Conservation (phyloP, 2,329 filamentous ascomycete species). For the Macrophomina phaseolina region DNA sequence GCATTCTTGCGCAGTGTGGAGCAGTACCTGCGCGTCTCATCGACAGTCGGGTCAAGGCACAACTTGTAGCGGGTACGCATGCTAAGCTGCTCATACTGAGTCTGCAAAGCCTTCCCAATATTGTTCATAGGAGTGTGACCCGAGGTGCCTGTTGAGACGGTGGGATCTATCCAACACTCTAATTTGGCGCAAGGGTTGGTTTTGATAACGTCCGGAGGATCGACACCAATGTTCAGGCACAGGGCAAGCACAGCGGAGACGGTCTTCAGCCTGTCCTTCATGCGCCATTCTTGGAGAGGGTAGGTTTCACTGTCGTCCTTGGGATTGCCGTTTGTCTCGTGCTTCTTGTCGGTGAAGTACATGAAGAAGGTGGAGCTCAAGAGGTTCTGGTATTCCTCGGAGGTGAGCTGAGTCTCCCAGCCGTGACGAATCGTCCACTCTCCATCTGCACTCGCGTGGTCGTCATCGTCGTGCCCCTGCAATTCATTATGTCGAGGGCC, state of each 20-base stretch:
- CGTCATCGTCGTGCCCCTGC: constrained; percentile 43
- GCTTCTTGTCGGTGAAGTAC: constrained; percentile 98
- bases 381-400: constrained; percentile 84
- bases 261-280: constrained; percentile 95
- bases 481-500: constrained; percentile 45
- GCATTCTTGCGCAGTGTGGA: constrained; percentile 87
- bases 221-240: constrained; percentile 95
- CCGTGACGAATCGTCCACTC: constrained; percentile 75
- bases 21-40: constrained; percentile 97
- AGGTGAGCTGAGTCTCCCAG: constrained; percentile 91
- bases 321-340: constrained; percentile 90
- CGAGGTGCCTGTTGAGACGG: constrained; percentile 72
- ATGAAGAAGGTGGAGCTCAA: constrained; percentile 96
- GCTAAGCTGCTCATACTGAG: constrained; percentile 94
- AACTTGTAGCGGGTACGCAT: constrained; percentile 97
- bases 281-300: constrained; percentile 90
- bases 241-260: constrained; percentile 93
- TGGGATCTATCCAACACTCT: constrained; percentile 96
- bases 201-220: constrained; percentile 95
- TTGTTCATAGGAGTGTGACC: constrained; percentile 84
- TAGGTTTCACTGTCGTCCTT: constrained; percentile 61
- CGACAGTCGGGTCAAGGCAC: constrained; percentile 92
- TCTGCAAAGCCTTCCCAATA: constrained; percentile 94
- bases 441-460: constrained; percentile 51
- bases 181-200: constrained; percentile 91